A percentile compares a stretch with the other conserved stretches of the same genome.
Conservation (phyloP, 106 monocot genomes). For the Cymbidium sinense region DNA sequence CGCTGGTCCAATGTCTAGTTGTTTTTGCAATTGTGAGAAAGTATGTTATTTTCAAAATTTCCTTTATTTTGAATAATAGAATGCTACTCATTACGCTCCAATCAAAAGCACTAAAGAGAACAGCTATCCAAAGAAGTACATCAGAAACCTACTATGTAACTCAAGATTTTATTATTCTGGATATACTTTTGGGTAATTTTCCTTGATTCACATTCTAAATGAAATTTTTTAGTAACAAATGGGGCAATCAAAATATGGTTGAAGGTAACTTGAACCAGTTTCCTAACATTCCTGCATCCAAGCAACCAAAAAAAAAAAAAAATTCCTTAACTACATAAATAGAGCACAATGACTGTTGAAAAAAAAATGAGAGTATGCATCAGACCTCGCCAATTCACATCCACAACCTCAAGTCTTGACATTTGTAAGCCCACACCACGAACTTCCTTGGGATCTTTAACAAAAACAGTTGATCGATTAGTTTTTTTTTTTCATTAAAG, state of each 20-base stretch:
- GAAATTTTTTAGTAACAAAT: not conserved
- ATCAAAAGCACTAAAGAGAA: not conserved
- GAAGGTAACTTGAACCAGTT: not conserved
- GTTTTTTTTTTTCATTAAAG: not conserved
- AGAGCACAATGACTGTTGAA: not conserved
- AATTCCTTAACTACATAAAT: not conserved
- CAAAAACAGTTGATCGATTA: constrained; percentile 7
- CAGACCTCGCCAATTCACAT: constrained; percentile 32
- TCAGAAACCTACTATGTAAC: too few relatives aligned
- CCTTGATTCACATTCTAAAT: not conserved
- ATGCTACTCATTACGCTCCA: not conserved
- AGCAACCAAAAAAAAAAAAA: constrained; percentile 2
- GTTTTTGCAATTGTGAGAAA: not conserved
- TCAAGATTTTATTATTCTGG: not conserved
- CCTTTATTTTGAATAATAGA: not conserved
- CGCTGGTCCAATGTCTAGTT: too few relatives aligned
- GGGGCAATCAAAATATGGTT: not conserved
- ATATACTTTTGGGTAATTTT: not conserved
- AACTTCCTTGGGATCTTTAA: constrained; percentile 85
- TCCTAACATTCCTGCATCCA: not conserved
- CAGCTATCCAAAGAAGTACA: not conserved
- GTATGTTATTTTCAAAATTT: not conserved
- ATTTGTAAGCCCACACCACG: constrained; percentile 90
- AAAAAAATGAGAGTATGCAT: not conserved
- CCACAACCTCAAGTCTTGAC: constrained; percentile 62